phyloP scores from a whole-genome alignment of 306 rosid species.

The Sphenostylis stenocarpa region DNA sequence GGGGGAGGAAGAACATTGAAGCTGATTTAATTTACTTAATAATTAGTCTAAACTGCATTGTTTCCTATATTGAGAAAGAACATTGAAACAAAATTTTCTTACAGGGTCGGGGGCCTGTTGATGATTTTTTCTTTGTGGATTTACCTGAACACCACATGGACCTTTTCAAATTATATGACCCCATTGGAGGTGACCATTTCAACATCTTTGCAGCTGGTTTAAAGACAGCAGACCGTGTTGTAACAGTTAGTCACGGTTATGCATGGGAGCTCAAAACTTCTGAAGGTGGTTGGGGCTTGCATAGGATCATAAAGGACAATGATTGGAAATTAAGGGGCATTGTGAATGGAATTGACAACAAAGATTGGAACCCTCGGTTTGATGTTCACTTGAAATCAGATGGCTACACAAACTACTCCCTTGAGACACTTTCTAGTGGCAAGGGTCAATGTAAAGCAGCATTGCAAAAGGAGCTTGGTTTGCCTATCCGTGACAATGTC shows the following conservation, averaged over 20 bases:
- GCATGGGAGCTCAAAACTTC: slow-evolving; percentile 73
- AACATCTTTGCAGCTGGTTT: slow-evolving; percentile 87
- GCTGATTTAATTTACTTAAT: background rate
- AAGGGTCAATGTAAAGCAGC: slow-evolving; percentile 78
- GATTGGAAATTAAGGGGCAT: slow-evolving; percentile 79
- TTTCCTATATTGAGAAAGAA: background rate
- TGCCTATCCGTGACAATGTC: slow-evolving; percentile 61
- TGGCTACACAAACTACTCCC: slow-evolving; percentile 76
- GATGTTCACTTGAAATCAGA: slow-evolving; percentile 68
- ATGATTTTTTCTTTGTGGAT: slow-evolving; percentile 54
- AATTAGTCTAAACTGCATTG: slow-evolving; percentile 5
- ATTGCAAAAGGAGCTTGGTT: slow-evolving; percentile 80
- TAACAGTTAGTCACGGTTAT: slow-evolving; percentile 88
- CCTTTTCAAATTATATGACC: slow-evolving; percentile 60
- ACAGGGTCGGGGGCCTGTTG: slow-evolving; percentile 86
- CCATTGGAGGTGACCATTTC: slow-evolving; percentile 84
- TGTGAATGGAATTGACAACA: slow-evolving; percentile 74
- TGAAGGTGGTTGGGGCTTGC: slow-evolving; percentile 88
- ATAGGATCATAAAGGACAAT: slow-evolving; percentile 63
- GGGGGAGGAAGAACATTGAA: background rate
- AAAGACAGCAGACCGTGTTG: slow-evolving; percentile 72
- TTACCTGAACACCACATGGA: slow-evolving; percentile 67
- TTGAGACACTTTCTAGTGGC: slow-evolving; percentile 62
- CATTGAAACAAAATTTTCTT: slow-evolving; percentile 17
- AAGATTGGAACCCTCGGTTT: slow-evolving; percentile 69